Evolutionary conservation across 1,139 yeast genomes (phyloP).

Genomic region (Blastobotrys arbuscula): DNA sequence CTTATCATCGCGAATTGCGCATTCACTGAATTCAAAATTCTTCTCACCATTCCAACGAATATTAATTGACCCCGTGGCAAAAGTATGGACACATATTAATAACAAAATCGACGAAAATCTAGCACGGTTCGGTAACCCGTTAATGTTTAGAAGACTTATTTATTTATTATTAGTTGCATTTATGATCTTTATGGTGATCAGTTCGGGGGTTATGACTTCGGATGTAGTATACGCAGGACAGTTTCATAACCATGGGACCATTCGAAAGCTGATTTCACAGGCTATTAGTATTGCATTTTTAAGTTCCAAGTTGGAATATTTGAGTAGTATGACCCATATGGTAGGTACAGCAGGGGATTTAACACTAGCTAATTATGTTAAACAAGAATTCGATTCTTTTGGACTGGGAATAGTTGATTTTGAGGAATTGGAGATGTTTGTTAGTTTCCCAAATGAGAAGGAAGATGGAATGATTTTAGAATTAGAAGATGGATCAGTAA

Average conservation of each 20-base stretch:
- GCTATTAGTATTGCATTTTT: constrained; percentile 54
- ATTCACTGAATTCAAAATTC: constrained; percentile 41
- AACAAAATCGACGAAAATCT: constrained; percentile 51
- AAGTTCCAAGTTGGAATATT: constrained; percentile 66
- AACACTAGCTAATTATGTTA: constrained; percentile 60
- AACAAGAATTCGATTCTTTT: constrained; percentile 50
- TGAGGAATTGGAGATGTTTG: constrained; percentile 46
- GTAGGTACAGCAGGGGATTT: constrained; percentile 86
- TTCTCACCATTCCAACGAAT: constrained; percentile 48
- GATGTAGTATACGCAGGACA: constrained; percentile 35
- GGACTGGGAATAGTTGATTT: constrained; percentile 48
- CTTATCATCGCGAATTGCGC: constrained; percentile 27
- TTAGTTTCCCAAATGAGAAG: constrained; percentile 51
- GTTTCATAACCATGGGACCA: constrained; percentile 53
- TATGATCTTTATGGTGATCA: constrained; percentile 52
- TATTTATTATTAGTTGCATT: constrained; percentile 61
- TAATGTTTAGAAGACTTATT: constrained; percentile 69
- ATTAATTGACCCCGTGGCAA: constrained; percentile 65
- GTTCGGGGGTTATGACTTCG: constrained; percentile 44
- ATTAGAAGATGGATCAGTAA: constrained; percentile 17
- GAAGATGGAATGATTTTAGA: constrained; percentile 25
- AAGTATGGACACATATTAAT: constrained; percentile 44
- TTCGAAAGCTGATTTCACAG: constrained; percentile 45
- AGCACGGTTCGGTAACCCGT: constrained; percentile 72
- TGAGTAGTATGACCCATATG: constrained; percentile 78